Percentiles rank a stretch among this genome's conserved stretches.
Evolutionary conservation across 768 basidiomycete species (phyloP).

Genomic region (Suillus discolor): DNA sequence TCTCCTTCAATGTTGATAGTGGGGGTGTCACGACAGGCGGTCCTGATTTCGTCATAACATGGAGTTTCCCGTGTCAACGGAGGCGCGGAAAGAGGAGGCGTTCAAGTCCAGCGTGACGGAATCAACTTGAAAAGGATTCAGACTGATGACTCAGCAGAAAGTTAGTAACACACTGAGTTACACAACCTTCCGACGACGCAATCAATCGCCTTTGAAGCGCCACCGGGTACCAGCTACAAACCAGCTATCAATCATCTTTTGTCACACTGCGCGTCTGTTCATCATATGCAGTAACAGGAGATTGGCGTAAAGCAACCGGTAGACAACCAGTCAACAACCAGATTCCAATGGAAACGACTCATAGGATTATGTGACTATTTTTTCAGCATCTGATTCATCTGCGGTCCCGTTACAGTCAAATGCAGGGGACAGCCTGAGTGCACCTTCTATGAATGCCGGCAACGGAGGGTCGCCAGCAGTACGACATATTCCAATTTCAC

Average conservation of each 20-base stretch:
- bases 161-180: too few relatives aligned
- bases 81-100: conserved; percentile 6
- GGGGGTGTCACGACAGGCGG: conserved; percentile 20
- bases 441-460: conserved; percentile 24
- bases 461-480: conserved; percentile 18
- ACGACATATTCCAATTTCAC: conserved; percentile 26
- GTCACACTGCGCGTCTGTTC: background rate
- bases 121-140: conserved; percentile 19
- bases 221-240: background rate
- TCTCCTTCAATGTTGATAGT: conserved; percentile 27
- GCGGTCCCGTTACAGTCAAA: conserved; percentile 37
- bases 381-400: conserved; percentile 14
- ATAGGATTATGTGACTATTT: conserved; percentile 32
- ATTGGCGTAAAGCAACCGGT: conserved; percentile 17
- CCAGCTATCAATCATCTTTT: background rate
- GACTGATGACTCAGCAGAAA: conserved; percentile 25
- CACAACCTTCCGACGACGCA: background rate
- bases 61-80: conserved; percentile 12
- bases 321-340: background rate
- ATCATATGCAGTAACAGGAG: conserved; percentile 12
- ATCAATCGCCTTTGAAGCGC: conserved; percentile 2
- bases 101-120: conserved; percentile 18
- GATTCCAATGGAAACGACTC: conserved; percentile 17
- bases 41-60: conserved; percentile 30
- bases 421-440: conserved; percentile 22